A percentile compares a stretch with the other conserved stretches of the same genome.
Evolutionary conservation across 371 early-diverging fungal genomes (phyloP).

Genomic region (Gilbertella persicaria): DNA sequence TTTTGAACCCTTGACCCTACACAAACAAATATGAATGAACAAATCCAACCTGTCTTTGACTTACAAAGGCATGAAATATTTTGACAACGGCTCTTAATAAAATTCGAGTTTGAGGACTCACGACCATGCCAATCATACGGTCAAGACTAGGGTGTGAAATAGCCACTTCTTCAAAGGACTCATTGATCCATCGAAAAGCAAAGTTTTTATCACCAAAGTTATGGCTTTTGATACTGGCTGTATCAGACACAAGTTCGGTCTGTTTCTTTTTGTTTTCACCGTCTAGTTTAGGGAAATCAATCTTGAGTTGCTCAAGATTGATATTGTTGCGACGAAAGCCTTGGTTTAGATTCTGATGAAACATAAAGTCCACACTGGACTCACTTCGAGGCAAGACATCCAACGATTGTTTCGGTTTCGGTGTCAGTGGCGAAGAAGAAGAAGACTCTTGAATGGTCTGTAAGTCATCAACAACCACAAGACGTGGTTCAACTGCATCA

Average conservation of each 20-base stretch:
- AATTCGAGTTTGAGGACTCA: slow-evolving; percentile 51
- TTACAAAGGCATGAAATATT: slow-evolving; percentile 50
- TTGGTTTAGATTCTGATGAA: slow-evolving; percentile 28
- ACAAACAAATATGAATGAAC: neutral
- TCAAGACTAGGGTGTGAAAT: slow-evolving; percentile 53
- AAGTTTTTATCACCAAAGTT: slow-evolving; percentile 55
- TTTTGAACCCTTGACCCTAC: slow-evolving; percentile 76
- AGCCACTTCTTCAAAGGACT: slow-evolving; percentile 52
- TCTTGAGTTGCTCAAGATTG: slow-evolving; percentile 9
- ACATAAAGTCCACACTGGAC: slow-evolving; percentile 32
- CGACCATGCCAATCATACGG: slow-evolving; percentile 55
- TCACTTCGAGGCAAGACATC: slow-evolving; percentile 21
- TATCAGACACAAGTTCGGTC: slow-evolving; percentile 15
- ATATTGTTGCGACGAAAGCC: slow-evolving; percentile 10
- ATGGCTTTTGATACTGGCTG: slow-evolving; percentile 43
- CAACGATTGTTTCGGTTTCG: neutral
- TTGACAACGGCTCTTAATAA: slow-evolving; percentile 51
- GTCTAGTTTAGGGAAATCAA: slow-evolving; percentile 23
- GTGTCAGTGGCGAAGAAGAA: slow-evolving; percentile 9
- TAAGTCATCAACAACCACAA: slow-evolving; percentile 27
- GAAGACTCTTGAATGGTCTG: neutral
- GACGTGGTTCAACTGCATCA: slow-evolving; percentile 39
- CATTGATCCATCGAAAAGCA: slow-evolving; percentile 53
- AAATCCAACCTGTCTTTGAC: too few species aligned
- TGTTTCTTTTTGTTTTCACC: slow-evolving; percentile 17